A percentile compares a stretch with the other conserved stretches of the same genome.
phyloP scores from a whole-genome alignment of 1,284 basidiomycete genomes.

The Chalciporus sp. region DNA sequence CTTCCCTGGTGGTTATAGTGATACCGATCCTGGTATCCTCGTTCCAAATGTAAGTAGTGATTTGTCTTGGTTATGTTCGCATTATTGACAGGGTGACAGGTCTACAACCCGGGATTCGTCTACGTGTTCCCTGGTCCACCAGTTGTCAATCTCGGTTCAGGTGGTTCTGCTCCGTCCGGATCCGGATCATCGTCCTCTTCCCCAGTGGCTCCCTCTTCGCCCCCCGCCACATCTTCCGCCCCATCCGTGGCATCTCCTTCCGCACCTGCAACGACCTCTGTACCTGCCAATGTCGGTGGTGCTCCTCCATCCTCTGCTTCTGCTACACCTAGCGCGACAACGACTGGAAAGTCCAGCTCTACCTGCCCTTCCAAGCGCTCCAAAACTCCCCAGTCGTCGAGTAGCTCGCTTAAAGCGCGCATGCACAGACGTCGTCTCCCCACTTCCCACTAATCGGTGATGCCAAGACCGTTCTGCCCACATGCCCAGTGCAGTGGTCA shows the following conservation, averaged over 20 bases:
- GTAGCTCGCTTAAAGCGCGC: conserved; percentile 8
- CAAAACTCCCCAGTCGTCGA: neutral
- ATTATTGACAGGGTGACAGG: conserved; percentile 20
- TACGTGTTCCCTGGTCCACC: conserved; percentile 45
- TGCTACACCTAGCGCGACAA: conserved; percentile 3
- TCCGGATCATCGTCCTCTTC: conserved; percentile 15
- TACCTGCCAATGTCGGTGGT: neutral
- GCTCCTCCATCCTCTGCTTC: conserved; percentile 3
- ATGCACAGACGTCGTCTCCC: conserved; percentile 18
- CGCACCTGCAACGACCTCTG: neutral
- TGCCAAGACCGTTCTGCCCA: neutral
- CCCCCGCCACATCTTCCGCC: neutral
- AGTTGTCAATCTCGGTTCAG: conserved; percentile 23
- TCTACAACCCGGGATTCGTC: conserved; percentile 34
- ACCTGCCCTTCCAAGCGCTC: conserved; percentile 22
- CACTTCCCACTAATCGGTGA: conserved; percentile 13
- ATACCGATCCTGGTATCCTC: conserved; percentile 62
- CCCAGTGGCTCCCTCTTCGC: neutral
- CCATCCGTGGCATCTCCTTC: neutral
- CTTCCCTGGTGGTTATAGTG: conserved; percentile 67
- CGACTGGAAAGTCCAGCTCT: conserved; percentile 14
- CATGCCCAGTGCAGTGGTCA: neutral
- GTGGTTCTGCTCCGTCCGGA: conserved; percentile 10
- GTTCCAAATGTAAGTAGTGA: conserved; percentile 41
- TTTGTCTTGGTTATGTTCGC: neutral